Conservation (phyloP, 805 yeast species). For the Yarrowia osloensis region DNA sequence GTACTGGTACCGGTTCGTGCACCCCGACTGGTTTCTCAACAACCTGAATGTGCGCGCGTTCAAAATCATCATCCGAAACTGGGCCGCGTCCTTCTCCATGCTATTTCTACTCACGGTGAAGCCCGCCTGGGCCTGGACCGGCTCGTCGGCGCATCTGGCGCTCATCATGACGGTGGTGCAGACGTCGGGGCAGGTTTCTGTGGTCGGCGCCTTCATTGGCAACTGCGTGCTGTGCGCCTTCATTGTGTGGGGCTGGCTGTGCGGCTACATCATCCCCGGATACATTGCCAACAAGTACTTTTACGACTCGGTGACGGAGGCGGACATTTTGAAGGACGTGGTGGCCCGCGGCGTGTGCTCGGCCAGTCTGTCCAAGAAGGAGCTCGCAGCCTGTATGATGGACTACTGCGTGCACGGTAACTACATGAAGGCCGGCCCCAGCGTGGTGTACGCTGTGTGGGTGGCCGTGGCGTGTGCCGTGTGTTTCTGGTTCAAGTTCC, state of each 20-base stretch:
- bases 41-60: not conserved
- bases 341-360: not conserved
- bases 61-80: conserved; percentile 1
- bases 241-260: conserved; percentile 8
- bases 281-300: conserved; percentile 22
- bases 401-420: not conserved
- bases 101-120: not conserved
- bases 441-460: conserved; percentile 9
- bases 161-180: not conserved
- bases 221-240: not conserved
- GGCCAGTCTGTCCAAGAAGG: not conserved
- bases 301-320: conserved; percentile 11
- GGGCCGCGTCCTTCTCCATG: conserved; percentile 1
- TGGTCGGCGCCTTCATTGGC: not conserved
- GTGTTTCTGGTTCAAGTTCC: conserved; percentile 19
- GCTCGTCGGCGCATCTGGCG: conserved; percentile 4
- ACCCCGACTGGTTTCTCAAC: conserved; percentile 15
- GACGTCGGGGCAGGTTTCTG: not conserved
- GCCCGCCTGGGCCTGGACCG: conserved; percentile 5
- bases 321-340: conserved; percentile 1
- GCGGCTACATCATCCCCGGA: conserved; percentile 14
- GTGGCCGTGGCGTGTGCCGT: not conserved
- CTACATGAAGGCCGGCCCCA: conserved; percentile 12
- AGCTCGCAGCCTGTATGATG: not conserved
- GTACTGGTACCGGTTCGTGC: conserved; percentile 20